These are phyloP conservation scores for Chlorella vulgaris DNA, from an alignment of 139 green algal species.

Conservation along the genomic window DNA sequence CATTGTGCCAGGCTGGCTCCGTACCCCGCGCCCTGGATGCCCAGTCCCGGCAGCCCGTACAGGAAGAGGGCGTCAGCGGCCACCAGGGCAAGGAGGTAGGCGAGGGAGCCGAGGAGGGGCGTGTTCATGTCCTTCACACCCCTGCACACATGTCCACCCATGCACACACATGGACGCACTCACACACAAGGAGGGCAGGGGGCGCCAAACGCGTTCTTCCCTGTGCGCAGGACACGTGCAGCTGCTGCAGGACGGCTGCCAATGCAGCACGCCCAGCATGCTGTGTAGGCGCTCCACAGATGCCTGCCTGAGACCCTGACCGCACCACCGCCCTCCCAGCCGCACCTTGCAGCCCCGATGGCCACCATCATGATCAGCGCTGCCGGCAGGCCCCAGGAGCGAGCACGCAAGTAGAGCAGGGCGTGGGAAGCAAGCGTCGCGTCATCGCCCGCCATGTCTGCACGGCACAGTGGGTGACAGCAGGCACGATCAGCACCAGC, in stretches of 20 bases:
- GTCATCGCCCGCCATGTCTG: constrained; percentile 24
- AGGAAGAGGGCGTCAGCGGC: constrained; percentile 39
- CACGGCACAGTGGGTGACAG: background rate
- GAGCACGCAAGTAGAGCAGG: constrained; percentile 31
- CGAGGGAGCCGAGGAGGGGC: constrained; percentile 35
- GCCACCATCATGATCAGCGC: constrained; percentile 48
- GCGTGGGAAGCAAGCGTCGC: constrained; percentile 16
- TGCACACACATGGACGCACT: background rate
- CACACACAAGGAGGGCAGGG: background rate
- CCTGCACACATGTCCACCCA: background rate
- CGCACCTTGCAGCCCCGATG: constrained; percentile 22
- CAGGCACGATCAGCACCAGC: too few relatives aligned
- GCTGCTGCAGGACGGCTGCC: too few relatives aligned
- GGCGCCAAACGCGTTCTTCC: too few relatives aligned
- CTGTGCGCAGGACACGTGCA: too few relatives aligned
- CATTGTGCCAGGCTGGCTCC: constrained; percentile 69
- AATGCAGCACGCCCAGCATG: too few relatives aligned
- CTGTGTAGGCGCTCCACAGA: background rate
- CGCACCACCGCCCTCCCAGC: too few relatives aligned
- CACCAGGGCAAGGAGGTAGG: constrained; percentile 47
- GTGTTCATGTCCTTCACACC: constrained; percentile 44
- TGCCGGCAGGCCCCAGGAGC: constrained; percentile 38
- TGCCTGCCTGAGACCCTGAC: too few relatives aligned
- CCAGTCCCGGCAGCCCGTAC: constrained; percentile 58
- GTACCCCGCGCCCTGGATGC: constrained; percentile 63